Evolutionary conservation across 2,329 filamentous ascomycete genomes (phyloP), one percentile per base, ranked within the genome.

Genomic region (Emmonsiellopsis sp.): DNA sequence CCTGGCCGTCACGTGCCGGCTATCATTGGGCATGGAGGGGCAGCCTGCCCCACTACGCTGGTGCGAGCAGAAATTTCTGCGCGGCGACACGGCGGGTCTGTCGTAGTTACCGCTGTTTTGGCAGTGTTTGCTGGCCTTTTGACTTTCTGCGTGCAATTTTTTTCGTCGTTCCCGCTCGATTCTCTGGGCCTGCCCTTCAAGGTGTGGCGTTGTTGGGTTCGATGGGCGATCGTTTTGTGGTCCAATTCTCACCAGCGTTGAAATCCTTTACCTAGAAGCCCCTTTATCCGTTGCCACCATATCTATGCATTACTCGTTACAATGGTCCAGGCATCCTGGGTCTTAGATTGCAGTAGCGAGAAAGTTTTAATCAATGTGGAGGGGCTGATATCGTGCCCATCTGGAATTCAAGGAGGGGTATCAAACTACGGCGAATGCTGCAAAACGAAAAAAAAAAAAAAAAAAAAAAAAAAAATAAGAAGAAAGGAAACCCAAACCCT

Each of bases 21-120:
- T 54, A 32, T 63, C 54, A 67, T 68, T 69, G 67, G 66, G 45
- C 58, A 51, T 59, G 54, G 62, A 60, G 59, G 60, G 59, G 62
- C 53, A 58, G 38, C 20, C n/a, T 38, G 59, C 61, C 59, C 63
- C 65, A 65, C 64, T 54, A 54, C n/a, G n/a, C 43, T 45, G 26
- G 15, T 26, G 16, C 10, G 11, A 6, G 35, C 3, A 38, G 35
- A 38, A 38, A 34, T 45, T 31, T 45, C 26, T 45, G 26, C 42
- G 3, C 20, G 16, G 16, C 20, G n/a, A 61, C 57, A 60, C 55
- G 60, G 63, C 60, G n/a, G 43, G 20, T 26, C 20, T 15, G 30
- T 20, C 8, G 43, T 31, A 47, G 32, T 47, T 37, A 35, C 32
- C 32, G 15, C 32, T 10, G 34, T 47, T n/a, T n/a, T n/a, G n/a